Base-by-base conservation (phyloP, 2,329 filamentous ascomycete genomes). In the Penicillium sp. region DNA sequence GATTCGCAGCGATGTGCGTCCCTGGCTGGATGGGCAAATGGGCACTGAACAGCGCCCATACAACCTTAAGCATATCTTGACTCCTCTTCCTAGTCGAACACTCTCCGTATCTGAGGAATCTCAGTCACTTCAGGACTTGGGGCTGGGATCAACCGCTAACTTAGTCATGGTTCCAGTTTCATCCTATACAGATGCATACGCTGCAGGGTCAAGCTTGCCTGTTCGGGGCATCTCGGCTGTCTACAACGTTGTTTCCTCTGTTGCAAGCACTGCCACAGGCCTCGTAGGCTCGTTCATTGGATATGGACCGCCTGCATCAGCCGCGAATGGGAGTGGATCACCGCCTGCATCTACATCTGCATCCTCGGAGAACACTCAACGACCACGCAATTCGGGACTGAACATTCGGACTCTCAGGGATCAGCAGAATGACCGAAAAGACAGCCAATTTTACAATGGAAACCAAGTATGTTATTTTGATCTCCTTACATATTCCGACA, bases 391-490 rank as follows among this genome's bases (percentile, higher is more conserved):
- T 13, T 50, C 59, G 2, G 70, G 71, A 6, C 69, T 74, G n/a
- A 79, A 77, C 39, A 74, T 83, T 26, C 75, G 80, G 49, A 86
- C 83, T 1, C 73, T 87, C 54, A 75, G 77, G 61, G 84, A 87
- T 57, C 78, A 81, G 39, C 77, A 81, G 21, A 79, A 84, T 59
- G 78, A 81, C 39, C 79, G 80, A 52, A 75, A 83, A 54, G 82
- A 87, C 60, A 83, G 86, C 45, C 88, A 96, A 68, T 84, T 96
- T 47, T 96, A 97, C 71, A 97, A 97, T 68, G 93, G 93, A 1
- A 97, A 96, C 69, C 90, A 90, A 71, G 90, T 93, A 79, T 75
- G 85, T 77, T 10, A 5, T 43, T 14, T 13, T 19, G 7, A 24
- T 35, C 4, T 33, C 33, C 3, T 24, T 52, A 14, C 13, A n/a